Evolutionary conservation across 352 stramenopile species (phyloP).

Genomic region (Pythium diclinum): DNA sequence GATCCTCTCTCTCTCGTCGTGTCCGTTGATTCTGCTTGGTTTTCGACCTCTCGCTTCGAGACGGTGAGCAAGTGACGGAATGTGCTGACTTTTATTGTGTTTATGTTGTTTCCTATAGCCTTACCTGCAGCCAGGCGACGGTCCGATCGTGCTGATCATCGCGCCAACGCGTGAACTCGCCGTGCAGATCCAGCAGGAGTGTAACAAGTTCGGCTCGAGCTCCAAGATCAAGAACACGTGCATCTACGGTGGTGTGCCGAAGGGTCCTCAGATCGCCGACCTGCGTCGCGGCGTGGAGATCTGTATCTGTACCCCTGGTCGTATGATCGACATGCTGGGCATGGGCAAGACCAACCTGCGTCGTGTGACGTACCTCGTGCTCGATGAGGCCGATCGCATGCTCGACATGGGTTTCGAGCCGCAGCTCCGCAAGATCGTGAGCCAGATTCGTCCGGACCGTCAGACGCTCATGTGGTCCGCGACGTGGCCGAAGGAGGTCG

Average conservation of each 20-base stretch:
- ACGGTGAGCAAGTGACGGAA: constrained; percentile 8
- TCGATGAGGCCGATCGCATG: constrained; percentile 98
- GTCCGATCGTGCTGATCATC: constrained; percentile 98
- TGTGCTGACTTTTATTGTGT: constrained; percentile 30
- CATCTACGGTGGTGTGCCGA: constrained; percentile 98
- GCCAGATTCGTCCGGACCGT: constrained; percentile 96
- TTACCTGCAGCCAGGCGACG: constrained; percentile 95
- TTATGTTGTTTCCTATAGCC: constrained; percentile 48
- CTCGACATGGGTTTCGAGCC: constrained; percentile 95
- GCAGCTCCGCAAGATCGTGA: constrained; percentile 95
- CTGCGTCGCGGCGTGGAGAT: constrained; percentile 81
- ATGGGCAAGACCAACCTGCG: constrained; percentile 95
- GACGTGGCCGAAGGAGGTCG: constrained; percentile 98
- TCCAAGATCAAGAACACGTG: constrained; percentile 99
- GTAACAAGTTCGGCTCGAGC: constrained; percentile 97
- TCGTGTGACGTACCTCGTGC: constrained; percentile 97
- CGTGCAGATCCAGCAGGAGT: constrained; percentile 99
- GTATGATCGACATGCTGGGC: constrained; percentile 98
- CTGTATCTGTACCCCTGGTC: constrained; percentile 92
- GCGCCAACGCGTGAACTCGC: constrained; percentile 98
- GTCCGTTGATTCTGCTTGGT: constrained; percentile 27
- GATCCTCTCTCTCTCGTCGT: constrained; percentile 21
- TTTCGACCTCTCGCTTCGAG: constrained; percentile 9
- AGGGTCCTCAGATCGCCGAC: constrained; percentile 89
- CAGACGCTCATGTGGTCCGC: constrained; percentile 99